Evolutionary conservation across 2,329 filamentous ascomycete species (phyloP).

Genomic region (Ramichloridium luteum): DNA sequence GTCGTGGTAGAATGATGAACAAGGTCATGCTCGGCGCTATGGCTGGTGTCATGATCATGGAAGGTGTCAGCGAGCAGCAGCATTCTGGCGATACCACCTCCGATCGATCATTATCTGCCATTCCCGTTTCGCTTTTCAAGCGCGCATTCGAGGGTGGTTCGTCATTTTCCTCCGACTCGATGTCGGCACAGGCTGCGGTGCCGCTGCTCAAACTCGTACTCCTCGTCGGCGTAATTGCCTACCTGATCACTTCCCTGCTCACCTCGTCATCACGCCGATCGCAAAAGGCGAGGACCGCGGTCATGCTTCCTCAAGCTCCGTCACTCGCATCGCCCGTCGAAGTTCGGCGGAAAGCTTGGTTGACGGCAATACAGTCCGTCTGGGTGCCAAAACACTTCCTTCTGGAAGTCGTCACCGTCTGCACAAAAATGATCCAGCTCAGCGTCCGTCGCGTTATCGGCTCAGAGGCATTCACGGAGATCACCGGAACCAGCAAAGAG

Average conservation of each 20-base stretch:
- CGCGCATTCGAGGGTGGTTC: slow-evolving; percentile 14
- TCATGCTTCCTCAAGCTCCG: slow-evolving; percentile 42
- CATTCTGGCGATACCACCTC: slow-evolving; percentile 38
- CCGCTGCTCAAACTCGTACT: slow-evolving; percentile 40
- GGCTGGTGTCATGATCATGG: slow-evolving; percentile 81
- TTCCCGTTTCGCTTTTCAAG: slow-evolving; percentile 28
- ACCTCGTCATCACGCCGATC: slow-evolving; percentile 43
- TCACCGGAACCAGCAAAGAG: slow-evolving; percentile 71
- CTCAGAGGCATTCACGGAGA: slow-evolving; percentile 59
- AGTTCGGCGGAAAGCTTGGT: slow-evolving; percentile 78
- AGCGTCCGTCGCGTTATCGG: slow-evolving; percentile 68
- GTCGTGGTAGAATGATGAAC: slow-evolving; percentile 42
- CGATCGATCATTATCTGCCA: slow-evolving; percentile 30
- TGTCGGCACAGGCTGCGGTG: slow-evolving; percentile 20
- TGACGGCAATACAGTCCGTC: slow-evolving; percentile 82
- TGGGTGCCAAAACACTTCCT: slow-evolving; percentile 84
- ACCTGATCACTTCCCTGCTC: slow-evolving; percentile 45
- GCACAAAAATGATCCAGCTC: slow-evolving; percentile 70
- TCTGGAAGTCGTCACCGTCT: slow-evolving; percentile 69
- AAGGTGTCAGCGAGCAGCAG: slow-evolving; percentile 59
- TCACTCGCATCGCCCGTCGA: slow-evolving; percentile 72
- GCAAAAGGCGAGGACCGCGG: slow-evolving; percentile 29
- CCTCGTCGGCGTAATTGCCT: slow-evolving; percentile 42
- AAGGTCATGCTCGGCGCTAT: slow-evolving; percentile 91
- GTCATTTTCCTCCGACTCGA: slow-evolving; percentile 11